Evolutionary conservation across 1,139 yeast genomes (phyloP), one percentile per base, ranked within the genome.

Genomic region (Saccharomycopsis hybrid): DNA sequence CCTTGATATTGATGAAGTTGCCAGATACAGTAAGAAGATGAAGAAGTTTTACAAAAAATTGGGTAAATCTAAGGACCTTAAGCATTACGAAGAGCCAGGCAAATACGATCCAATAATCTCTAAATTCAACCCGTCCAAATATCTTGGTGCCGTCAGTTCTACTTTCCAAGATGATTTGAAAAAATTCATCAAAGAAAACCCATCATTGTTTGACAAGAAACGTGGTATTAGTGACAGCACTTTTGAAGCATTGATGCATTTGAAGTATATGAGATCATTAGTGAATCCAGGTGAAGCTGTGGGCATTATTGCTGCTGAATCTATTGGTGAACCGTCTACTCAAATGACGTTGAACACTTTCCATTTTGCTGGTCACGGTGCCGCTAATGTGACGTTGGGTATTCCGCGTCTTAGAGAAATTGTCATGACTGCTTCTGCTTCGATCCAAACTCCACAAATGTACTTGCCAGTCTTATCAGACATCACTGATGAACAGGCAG

Each of bases 301-400:
- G 53, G 99, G 99, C 69, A 90, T 94, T 63, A 85, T 94, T 70
- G 98, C 98, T 7, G 86, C 97, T 40, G 97, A 94, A 71, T 90
- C 97, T 51, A 84, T 94, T 65, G 99, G 99, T 71, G 99, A 94
- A 70, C 99, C 99, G 48, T 89, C 97, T 3, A 94, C 99, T 4
- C 99, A 94, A 73, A 94, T 94, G 99, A 94, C 99, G 25, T 78
- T 94, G 64, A 94, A 94, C 69, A 94, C 99, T 50, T 94, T 94
- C 95, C 99, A 94, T 74, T 94, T 94, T 64, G 99, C 99, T 60
- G 99, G 99, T 67, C 98, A 94, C 72, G 99, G 99, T 80, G 99
- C 98, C 53, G 98, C 98, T 47, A 94, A 94, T 69, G 99, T 94
- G 59, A 94, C 99, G 1, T 77, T 94, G 64, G 99, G 99, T 85